phyloP scores from a whole-genome alignment of 306 rosid genomes.

The Morella rubra region DNA sequence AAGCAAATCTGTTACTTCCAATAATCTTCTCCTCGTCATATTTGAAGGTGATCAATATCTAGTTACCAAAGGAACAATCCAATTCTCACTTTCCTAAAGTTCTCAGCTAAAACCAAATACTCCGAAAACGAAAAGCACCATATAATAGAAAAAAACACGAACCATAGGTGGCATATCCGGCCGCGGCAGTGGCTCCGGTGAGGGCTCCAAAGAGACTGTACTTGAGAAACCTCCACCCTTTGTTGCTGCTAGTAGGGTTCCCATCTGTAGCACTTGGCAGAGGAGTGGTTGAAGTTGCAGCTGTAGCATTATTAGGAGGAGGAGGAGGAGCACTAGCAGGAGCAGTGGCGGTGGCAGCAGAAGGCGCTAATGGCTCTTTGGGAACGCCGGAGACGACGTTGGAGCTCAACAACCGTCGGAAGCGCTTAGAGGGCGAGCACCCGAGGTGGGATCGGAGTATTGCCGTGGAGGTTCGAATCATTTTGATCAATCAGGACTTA shows the following conservation, averaged over 20 bases:
- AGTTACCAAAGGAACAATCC: neutral
- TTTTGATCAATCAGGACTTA: neutral
- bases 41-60: neutral
- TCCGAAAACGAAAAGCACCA: neutral
- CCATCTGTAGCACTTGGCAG: neutral
- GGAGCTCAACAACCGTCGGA: conserved; percentile 48
- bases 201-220: conserved; percentile 44
- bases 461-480: conserved; percentile 31
- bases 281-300: neutral
- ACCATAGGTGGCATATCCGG: conserved; percentile 53
- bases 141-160: neutral
- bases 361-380: conserved; percentile 40
- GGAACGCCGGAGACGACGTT: conserved; percentile 38
- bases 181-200: conserved; percentile 38
- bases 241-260: conserved; percentile 20
- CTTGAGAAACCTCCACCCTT: conserved; percentile 37
- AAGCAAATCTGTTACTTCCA: too few relatives aligned
- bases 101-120: neutral
- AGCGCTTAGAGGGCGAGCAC: conserved; percentile 24
- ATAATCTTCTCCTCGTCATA: neutral
- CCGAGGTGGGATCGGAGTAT: conserved; percentile 35
- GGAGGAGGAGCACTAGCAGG: conserved; percentile 30
- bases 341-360: conserved; percentile 35
- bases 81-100: neutral
- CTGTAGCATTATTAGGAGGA: neutral